Conservation (phyloP, 164 flowering plant species). For the Cinnamomum micranthum region DNA sequence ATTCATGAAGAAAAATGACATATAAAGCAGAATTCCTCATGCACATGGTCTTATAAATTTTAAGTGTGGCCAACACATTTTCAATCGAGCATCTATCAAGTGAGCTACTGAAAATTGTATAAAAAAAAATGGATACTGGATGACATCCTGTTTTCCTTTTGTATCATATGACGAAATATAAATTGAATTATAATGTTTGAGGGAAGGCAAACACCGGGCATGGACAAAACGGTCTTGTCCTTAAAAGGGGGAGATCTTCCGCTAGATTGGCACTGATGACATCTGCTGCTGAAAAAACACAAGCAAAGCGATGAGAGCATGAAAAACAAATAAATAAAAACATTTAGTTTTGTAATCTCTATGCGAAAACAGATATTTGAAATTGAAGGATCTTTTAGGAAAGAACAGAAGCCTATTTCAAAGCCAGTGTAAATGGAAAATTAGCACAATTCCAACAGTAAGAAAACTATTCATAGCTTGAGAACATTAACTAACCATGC, state of each 20-base stretch:
- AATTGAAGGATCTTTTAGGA: not conserved
- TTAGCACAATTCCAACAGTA: too few relatives aligned
- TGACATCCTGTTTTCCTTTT: not conserved
- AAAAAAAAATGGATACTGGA: too few relatives aligned
- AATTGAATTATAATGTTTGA: not conserved
- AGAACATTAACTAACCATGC: too few relatives aligned
- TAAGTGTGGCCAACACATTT: too few relatives aligned
- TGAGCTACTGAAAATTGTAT: too few relatives aligned
- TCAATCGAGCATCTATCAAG: too few relatives aligned
- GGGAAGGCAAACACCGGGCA: not conserved
- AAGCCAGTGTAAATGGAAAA: not conserved
- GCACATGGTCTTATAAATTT: too few relatives aligned
- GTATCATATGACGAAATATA: slow-evolving; percentile 8
- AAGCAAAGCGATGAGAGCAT: not conserved
- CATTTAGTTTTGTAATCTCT: not conserved
- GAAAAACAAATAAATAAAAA: not conserved
- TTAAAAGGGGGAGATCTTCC: not conserved
- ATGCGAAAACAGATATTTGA: not conserved
- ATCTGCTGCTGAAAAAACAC: slow-evolving; percentile 7
- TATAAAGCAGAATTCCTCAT: too few relatives aligned
- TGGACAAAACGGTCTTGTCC: slow-evolving; percentile 12
- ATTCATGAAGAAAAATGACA: too few relatives aligned
- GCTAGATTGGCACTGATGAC: not conserved
- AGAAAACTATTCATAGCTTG: too few relatives aligned
- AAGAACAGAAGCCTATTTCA: not conserved